Evolutionary conservation across 1,139 yeast species (phyloP), one percentile per base, ranked within the genome.

Genomic region (Suhomyces wounanorum): DNA sequence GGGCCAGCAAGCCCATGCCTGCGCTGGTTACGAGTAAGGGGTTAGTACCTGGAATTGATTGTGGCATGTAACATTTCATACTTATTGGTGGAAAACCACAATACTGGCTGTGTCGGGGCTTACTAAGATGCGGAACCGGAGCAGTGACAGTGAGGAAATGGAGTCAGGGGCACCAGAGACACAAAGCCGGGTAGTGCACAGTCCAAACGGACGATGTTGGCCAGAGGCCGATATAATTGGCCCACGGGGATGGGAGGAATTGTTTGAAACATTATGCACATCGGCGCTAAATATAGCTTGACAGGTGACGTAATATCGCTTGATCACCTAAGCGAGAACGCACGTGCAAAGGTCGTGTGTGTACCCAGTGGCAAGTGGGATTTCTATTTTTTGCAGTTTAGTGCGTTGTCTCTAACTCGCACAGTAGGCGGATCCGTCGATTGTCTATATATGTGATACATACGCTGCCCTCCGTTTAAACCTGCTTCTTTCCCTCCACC

Each of bases 401-500:
- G n/a, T n/a, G n/a, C n/a, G n/a, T n/a, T n/a, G n/a, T n/a, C n/a
- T n/a, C n/a, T n/a, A n/a, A n/a, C n/a, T n/a, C n/a, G n/a, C n/a
- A n/a, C n/a, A n/a, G n/a, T n/a, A n/a, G n/a, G n/a, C n/a, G n/a
- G n/a, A n/a, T n/a, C n/a, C n/a, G 39, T 36, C 5, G 18, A 11
- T 36, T 18, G 7, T 36, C 39, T 17, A 16, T 18, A 17, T 16
- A 36, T 26, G n/a, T 18, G 38, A 8, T 33, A 17, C 25, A 21
- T 31, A n/a, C 18, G n/a, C n/a, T 23, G 42, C 13, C 21, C n/a
- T 16, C 18, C 18, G 6, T 28, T 43, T 45, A 45, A 17, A 45
- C 48, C 33, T 43, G 42, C 35, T 53, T 53, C 50, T 53, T 53
- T 26, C 47, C 43, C 21, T 38, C 45, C 40, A 75, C 59, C 54